Evolutionary conservation across 306 rosid species (phyloP), one percentile per base, ranked within the genome.

Genomic region (Psophocarpus tetragonolobus): DNA sequence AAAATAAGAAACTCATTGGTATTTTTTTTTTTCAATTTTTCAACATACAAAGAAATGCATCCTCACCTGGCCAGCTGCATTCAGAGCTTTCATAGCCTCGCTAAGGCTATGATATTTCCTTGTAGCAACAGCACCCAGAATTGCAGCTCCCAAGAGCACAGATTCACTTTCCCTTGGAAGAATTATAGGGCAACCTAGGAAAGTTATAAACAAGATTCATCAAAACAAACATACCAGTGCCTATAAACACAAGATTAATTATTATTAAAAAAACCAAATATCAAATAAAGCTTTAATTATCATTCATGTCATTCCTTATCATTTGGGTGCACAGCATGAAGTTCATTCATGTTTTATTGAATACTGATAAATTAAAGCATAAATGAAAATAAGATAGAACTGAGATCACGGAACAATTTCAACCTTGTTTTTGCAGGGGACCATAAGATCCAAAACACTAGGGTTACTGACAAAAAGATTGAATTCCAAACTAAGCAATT

Each of bases 141-240:
- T 94, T 62, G 98, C 90, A 83, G 98, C 97, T 68, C 98, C 98
- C 87, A 94, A 87, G 67, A 94, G 97, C 82, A 94, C 97, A 61
- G 98, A 87, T 81, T 94, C 97, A 58, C 87, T 89, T 81, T 94
- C 98, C 80, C 93, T 93, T 33, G 98, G 98, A 83, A 94, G 91
- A 88, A 94, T 86, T 83, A 94, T 89, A 51, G 97, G 90, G 83
- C 90, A 94, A 50, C 98, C 98, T 94, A 82, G 41, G 75, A 70
- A 45, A 73, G 76, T 63, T 23, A 71, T 71, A 58, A 65, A 23
- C 11, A 23, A 39, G 13, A 48, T 65, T 48, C 71, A 17, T 14
- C 4, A 44, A 44, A 44, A 44, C 50, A 12, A 44, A 44, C 50
- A 44, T 44, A 14, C 50, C 1, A 6, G 4, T 0, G 2, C 5